Evolutionary conservation across 2,329 filamentous ascomycete genomes (phyloP).

Genomic region (Trichoderma koningiopsis): DNA sequence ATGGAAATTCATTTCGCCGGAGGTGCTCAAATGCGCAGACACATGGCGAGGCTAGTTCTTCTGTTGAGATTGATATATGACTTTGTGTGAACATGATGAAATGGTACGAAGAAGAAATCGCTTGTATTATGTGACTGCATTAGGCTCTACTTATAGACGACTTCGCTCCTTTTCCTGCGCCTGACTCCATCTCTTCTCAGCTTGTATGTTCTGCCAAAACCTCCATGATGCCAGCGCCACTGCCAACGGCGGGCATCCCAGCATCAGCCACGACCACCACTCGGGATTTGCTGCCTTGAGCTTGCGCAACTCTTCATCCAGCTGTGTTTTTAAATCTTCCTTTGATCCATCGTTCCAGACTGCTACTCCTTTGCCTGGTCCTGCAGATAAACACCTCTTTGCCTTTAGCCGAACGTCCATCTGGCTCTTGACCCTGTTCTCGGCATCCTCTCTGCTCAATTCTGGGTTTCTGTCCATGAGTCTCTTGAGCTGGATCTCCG

Average conservation of each 20-base stretch:
- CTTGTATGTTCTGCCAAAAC: conserved; percentile 70
- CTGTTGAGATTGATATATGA: too few species aligned
- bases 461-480: conserved; percentile 75
- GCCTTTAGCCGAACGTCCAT: conserved; percentile 85
- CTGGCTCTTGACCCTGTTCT: conserved; percentile 84
- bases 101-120: background rate
- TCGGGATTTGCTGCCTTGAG: conserved; percentile 66
- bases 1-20: conserved; percentile 18
- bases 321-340: conserved; percentile 67
- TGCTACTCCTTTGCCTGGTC: conserved; percentile 69
- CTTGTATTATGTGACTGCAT: background rate
- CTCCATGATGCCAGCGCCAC: conserved; percentile 69
- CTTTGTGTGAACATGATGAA: too few species aligned
- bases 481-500: conserved; percentile 78
- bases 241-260: conserved; percentile 74
- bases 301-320: conserved; percentile 65
- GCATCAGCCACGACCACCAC: conserved; percentile 80
- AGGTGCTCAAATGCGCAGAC: background rate
- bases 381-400: conserved; percentile 67
- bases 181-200: conserved; percentile 70
- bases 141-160: background rate
- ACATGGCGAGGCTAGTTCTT: too few species aligned
- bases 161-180: conserved; percentile 50
- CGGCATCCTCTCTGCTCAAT: conserved; percentile 80
- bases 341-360: conserved; percentile 86